These are phyloP conservation scores for Murraya paniculata DNA, from an alignment of 345 rosid genomes.

Conservation along the genomic window DNA sequence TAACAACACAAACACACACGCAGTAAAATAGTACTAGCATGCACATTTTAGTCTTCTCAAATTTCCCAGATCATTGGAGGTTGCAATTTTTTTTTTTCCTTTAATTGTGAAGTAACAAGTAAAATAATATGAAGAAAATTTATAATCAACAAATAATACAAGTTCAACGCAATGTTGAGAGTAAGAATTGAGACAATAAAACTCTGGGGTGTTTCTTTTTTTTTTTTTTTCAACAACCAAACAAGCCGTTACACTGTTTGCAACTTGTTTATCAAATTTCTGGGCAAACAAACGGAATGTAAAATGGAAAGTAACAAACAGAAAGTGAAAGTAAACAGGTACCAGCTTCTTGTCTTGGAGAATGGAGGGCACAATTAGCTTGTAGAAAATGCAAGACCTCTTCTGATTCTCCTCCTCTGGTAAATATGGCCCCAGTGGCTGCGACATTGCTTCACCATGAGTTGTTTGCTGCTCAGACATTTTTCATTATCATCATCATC, in stretches of 20 bases:
- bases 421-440: conserved; percentile 15
- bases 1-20: background rate
- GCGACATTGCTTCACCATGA: conserved; percentile 16
- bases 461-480: background rate
- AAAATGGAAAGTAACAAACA: background rate
- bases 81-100: background rate
- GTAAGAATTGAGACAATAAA: background rate
- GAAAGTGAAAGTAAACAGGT: background rate
- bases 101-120: background rate
- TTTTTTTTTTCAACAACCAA: background rate
- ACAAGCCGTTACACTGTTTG: background rate
- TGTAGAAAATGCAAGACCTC: conserved; percentile 35
- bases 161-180: background rate
- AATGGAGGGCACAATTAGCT: conserved; percentile 34
- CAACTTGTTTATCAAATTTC: conserved; percentile 1
- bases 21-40: background rate
- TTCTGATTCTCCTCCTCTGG: conserved; percentile 14
- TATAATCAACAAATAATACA: background rate
- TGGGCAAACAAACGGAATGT: conserved; percentile 13
- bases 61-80: background rate
- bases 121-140: background rate
- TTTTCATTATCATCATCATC: background rate
- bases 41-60: background rate
- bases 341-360: conserved; percentile 40
- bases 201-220: background rate